These are phyloP conservation scores for Epichloe bromicola DNA, from an alignment of 2,329 filamentous ascomycete species.

Conservation along the genomic window DNA sequence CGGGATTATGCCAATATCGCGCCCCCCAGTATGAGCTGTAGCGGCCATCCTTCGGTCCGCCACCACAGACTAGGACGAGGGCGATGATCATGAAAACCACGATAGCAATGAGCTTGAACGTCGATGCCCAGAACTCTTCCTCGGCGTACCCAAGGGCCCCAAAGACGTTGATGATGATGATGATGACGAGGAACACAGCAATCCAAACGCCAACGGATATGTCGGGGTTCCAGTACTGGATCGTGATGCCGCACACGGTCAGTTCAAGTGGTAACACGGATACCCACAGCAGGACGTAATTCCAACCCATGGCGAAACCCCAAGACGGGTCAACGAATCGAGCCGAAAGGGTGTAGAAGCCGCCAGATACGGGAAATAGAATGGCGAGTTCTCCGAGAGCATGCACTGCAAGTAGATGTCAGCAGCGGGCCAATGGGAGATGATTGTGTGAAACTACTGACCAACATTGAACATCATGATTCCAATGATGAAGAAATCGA, in stretches of 20 bases:
- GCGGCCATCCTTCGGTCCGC: constrained; percentile 37
- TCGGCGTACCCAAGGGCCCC: constrained; percentile 35
- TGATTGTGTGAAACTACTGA: constrained; percentile 7
- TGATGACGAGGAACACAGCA: constrained; percentile 32
- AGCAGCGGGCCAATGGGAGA: not conserved
- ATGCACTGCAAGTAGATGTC: constrained; percentile 24
- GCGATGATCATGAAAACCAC: constrained; percentile 47
- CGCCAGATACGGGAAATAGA: constrained; percentile 46
- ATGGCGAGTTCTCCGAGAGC: constrained; percentile 46
- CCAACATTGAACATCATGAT: constrained; percentile 47
- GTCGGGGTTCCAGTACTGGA: constrained; percentile 36
- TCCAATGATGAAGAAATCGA: constrained; percentile 42
- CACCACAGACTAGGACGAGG: constrained; percentile 45
- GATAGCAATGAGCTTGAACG: constrained; percentile 40
- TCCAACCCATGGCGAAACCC: constrained; percentile 40
- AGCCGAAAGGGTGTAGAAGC: constrained; percentile 45
- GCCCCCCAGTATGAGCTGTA: constrained; percentile 38
- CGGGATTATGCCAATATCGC: constrained; percentile 35
- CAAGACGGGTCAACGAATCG: constrained; percentile 48
- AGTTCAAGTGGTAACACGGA: constrained; percentile 34
- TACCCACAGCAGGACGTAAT: constrained; percentile 35
- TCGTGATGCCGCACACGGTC: constrained; percentile 35
- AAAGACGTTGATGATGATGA: constrained; percentile 37
- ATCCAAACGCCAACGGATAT: constrained; percentile 36
- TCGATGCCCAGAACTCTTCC: constrained; percentile 40